Evolutionary conservation across 805 yeast genomes (phyloP).

Genomic region (Dipodascopsis uninucleata): DNA sequence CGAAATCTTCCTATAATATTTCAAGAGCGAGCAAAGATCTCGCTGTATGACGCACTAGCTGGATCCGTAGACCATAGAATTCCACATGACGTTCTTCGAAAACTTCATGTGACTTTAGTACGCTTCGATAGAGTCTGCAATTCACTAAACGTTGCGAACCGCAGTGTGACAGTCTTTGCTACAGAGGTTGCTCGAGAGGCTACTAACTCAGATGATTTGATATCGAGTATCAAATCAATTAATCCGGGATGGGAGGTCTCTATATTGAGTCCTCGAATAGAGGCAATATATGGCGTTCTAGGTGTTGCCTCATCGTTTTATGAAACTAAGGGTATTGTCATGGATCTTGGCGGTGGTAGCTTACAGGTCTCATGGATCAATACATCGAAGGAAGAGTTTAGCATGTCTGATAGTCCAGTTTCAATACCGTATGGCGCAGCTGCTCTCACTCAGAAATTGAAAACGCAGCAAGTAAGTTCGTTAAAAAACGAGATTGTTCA

Average conservation of each 20-base stretch:
- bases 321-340: slow-evolving; percentile 60
- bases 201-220: slow-evolving; percentile 56
- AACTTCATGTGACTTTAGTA: slow-evolving; percentile 59
- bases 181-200: slow-evolving; percentile 75
- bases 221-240: slow-evolving; percentile 51
- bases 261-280: slow-evolving; percentile 57
- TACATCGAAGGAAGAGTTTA: slow-evolving; percentile 52
- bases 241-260: slow-evolving; percentile 62
- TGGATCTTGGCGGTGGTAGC: slow-evolving; percentile 73
- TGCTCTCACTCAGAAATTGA: slow-evolving; percentile 54
- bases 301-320: slow-evolving; percentile 74
- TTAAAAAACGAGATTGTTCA: slow-evolving; percentile 45
- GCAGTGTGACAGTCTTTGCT: slow-evolving; percentile 60
- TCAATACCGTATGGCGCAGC: slow-evolving; percentile 71
- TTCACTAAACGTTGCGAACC: slow-evolving; percentile 64
- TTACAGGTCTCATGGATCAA: slow-evolving; percentile 68
- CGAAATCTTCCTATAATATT: slow-evolving; percentile 74
- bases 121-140: slow-evolving; percentile 67
- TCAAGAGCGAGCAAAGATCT: slow-evolving; percentile 68
- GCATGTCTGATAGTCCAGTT: slow-evolving; percentile 54
- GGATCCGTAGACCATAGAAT: slow-evolving; percentile 21
- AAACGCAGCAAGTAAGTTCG: slow-evolving; percentile 26
- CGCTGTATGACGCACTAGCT: slow-evolving; percentile 53
- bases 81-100: slow-evolving; percentile 48
- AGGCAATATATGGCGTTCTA: slow-evolving; percentile 63